Conservation (phyloP, 2,329 filamentous ascomycete genomes). For the Penicillium sp. region DNA sequence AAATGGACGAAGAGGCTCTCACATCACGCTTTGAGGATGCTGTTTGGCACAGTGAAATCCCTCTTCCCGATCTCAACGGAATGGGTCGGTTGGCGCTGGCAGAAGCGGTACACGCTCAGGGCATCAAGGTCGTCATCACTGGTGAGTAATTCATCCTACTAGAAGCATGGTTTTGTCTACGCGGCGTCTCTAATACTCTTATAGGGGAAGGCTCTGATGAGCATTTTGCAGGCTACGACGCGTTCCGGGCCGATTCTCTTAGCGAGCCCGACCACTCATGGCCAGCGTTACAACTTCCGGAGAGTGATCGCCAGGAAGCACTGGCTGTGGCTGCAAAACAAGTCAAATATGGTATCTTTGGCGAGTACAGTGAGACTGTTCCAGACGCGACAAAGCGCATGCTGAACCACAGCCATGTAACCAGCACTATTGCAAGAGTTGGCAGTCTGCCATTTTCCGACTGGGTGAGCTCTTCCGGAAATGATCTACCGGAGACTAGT, state of each 20-base stretch:
- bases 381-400: neutral
- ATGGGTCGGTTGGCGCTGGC: slow-evolving; percentile 54
- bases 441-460: neutral
- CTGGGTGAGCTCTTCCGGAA: neutral
- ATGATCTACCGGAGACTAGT: neutral
- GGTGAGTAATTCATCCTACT: neutral
- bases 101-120: slow-evolving; percentile 33
- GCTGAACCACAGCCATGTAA: neutral
- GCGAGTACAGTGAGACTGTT: neutral
- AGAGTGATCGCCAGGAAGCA: neutral
- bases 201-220: slow-evolving; percentile 56
- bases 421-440: neutral
- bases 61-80: slow-evolving; percentile 52
- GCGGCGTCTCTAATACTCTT: slow-evolving; percentile 24
- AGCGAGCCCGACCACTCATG: slow-evolving; percentile 45
- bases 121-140: slow-evolving; percentile 50
- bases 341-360: neutral
- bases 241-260: slow-evolving; percentile 49
- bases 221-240: slow-evolving; percentile 54
- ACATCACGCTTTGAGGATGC: slow-evolving; percentile 46
- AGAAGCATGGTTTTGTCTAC: no score
- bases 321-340: neutral
- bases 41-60: slow-evolving; percentile 47
- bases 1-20: slow-evolving; percentile 39
- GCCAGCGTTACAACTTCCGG: neutral